Evolutionary conservation across 208 protist genomes (phyloP), one percentile per base, ranked within the genome.

Genomic region (Lotmaria passim): DNA sequence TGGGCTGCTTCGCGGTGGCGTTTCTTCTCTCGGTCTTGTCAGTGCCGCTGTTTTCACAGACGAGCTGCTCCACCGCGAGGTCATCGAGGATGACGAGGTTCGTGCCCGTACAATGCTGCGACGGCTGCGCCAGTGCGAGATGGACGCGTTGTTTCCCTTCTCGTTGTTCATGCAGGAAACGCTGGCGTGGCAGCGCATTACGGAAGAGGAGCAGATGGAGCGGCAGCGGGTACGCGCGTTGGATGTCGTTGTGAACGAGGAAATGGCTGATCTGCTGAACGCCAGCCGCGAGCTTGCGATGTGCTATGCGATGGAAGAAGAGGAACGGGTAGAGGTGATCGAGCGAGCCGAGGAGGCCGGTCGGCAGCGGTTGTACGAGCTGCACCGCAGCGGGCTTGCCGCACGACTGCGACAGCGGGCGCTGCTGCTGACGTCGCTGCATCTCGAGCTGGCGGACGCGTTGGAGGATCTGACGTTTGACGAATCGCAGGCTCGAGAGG

Each of bases 231-330:
- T 41, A 10, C 62, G n/a, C 6, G 59, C 56, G 19, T 47, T 64
- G 19, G 53, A 70, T 21, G 38, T 21, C 33, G 26, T 56, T 6
- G 44, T 62, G 38, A 46, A 26, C 17, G 41, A 51, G 11, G 62
- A 53, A 10, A 23, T 51, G 41, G 39, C 26, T 2, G 44, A 60
- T 24, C 31, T 76, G 28, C 38, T 64, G 30, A 26, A 28, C 55
- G 50, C 65, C 34, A 36, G 56, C 28, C 70, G 70, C n/a, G 70
- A 76, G 62, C 30, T 70, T 19, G 70, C 62, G 36, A 23, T 76
- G 23, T 76, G 70, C 15, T 15, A 28, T 23, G 33, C 66, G 24
- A 59, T 47, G 70, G 70, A 76, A 30, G 46, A 63, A 26, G 47
- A 66, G 12, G 53, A 68, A 23, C 70, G 70, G 1, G 34, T 21